These are phyloP conservation scores for Thermochaetoides dissita DNA, from an alignment of 2,329 filamentous ascomycete genomes.

Conservation along the genomic window DNA sequence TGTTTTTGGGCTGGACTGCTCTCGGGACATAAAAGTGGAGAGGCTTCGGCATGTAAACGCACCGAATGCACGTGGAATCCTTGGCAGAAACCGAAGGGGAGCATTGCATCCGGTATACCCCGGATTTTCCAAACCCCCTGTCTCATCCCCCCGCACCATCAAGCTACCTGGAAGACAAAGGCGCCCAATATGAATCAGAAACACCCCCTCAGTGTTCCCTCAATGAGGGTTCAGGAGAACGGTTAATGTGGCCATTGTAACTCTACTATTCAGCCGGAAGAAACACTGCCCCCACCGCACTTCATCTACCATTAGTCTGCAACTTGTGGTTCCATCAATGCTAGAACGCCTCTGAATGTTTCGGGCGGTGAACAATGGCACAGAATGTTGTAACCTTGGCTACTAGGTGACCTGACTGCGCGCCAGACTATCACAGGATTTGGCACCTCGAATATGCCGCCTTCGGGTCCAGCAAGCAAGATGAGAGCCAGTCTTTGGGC, in stretches of 20 bases:
- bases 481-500: no score
- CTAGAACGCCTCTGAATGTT: no score
- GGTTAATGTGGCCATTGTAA: slow-evolving; percentile 2
- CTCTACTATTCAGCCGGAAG: slow-evolving; percentile 2
- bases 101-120: not conserved
- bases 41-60: slow-evolving; percentile 1
- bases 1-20: not conserved
- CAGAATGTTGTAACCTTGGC: no score
- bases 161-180: not conserved
- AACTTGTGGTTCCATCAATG: no score
- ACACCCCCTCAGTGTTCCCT: not conserved
- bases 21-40: no score
- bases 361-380: no score
- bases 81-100: slow-evolving; percentile 3
- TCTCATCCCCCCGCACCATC: not conserved
- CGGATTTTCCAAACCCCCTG: slow-evolving; percentile 1
- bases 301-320: no score
- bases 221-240: not conserved
- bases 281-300: not conserved
- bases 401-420: no score
- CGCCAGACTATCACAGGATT: no score
- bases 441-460: no score
- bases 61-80: slow-evolving; percentile 3
- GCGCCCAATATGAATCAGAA: not conserved
- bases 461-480: no score